phyloP scores from a whole-genome alignment of 768 basidiomycete genomes.

The Lyophyllum semitale region DNA sequence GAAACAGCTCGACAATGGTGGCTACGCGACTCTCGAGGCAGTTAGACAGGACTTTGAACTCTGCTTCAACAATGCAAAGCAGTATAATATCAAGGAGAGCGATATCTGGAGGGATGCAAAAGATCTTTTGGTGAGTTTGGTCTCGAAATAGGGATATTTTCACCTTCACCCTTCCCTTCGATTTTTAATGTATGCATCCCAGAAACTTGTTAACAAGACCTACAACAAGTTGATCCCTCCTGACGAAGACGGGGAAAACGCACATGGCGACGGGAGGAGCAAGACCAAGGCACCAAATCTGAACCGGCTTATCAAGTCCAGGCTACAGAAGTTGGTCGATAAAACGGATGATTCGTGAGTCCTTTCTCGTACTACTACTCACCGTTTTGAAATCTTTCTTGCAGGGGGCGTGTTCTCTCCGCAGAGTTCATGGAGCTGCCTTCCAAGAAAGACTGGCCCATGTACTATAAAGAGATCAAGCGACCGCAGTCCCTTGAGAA shows the following conservation, averaged over 20 bases:
- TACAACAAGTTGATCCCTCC: constrained; percentile 47
- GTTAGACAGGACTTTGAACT: constrained; percentile 75
- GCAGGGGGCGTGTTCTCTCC: constrained; percentile 67
- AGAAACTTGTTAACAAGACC: constrained; percentile 55
- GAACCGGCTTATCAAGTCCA: constrained; percentile 63
- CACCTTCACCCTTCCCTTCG: constrained; percentile 6
- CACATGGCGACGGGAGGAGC: constrained; percentile 39
- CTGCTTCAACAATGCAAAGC: constrained; percentile 80
- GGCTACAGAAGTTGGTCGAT: constrained; percentile 71
- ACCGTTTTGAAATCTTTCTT: neutral
- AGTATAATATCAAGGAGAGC: constrained; percentile 81
- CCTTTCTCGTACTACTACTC: neutral
- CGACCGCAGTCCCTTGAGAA: constrained; percentile 77
- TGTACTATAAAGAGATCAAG: constrained; percentile 80
- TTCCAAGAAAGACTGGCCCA: constrained; percentile 73
- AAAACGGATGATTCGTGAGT: constrained; percentile 73
- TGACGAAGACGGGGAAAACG: constrained; percentile 40
- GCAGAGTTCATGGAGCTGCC: constrained; percentile 86
- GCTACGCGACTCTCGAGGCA: constrained; percentile 63
- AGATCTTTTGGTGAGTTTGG: constrained; percentile 64
- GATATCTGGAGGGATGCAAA: constrained; percentile 83
- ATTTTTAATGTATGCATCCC: neutral
- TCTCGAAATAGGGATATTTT: neutral
- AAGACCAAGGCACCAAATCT: constrained; percentile 66
- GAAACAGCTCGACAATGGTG: constrained; percentile 61